Conservation (phyloP, 1,284 basidiomycete genomes). For the Rhodotorula glutinis region DNA sequence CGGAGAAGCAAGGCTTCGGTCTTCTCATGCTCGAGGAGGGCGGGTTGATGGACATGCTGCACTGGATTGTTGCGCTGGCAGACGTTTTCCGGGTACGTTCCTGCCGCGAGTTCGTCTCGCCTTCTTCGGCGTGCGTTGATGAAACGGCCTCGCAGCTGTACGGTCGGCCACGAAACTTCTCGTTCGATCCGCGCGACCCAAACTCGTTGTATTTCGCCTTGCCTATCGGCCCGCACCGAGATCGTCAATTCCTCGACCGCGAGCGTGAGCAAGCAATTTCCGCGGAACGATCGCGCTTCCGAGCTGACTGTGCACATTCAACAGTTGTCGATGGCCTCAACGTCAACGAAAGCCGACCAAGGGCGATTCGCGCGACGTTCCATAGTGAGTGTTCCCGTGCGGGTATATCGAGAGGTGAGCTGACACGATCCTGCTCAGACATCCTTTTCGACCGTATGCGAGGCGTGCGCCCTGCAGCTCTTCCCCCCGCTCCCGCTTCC, state of each 20-base stretch:
- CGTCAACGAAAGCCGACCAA: slow-evolving; percentile 34
- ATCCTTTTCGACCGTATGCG: slow-evolving; percentile 68
- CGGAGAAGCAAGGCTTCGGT: slow-evolving; percentile 39
- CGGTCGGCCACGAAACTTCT: slow-evolving; percentile 75
- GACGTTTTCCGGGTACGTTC: slow-evolving; percentile 40
- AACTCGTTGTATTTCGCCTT: slow-evolving; percentile 49
- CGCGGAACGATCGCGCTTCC: too few relatives aligned
- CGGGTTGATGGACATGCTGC: slow-evolving; percentile 73
- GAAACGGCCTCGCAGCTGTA: slow-evolving; percentile 58
- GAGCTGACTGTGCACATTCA: neutral
- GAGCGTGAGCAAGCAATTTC: slow-evolving; percentile 51
- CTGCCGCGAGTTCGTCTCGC: neutral
- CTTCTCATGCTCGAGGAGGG: slow-evolving; percentile 45
- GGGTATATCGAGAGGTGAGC: too few relatives aligned
- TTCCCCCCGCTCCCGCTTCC: slow-evolving; percentile 13
- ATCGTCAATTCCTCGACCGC: slow-evolving; percentile 79
- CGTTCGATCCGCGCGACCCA: slow-evolving; percentile 78
- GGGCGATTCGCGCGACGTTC: slow-evolving; percentile 37
- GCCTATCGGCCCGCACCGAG: slow-evolving; percentile 50
- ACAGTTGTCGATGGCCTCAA: slow-evolving; percentile 37
- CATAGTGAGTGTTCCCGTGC: slow-evolving; percentile 24
- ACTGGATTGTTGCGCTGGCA: slow-evolving; percentile 74
- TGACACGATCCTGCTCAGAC: slow-evolving; percentile 49
- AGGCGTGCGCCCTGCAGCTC: slow-evolving; percentile 40
- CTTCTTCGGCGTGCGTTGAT: neutral